Evolutionary conservation across 2,329 filamentous ascomycete species (phyloP).

Genomic region (Aspergillus sp.): DNA sequence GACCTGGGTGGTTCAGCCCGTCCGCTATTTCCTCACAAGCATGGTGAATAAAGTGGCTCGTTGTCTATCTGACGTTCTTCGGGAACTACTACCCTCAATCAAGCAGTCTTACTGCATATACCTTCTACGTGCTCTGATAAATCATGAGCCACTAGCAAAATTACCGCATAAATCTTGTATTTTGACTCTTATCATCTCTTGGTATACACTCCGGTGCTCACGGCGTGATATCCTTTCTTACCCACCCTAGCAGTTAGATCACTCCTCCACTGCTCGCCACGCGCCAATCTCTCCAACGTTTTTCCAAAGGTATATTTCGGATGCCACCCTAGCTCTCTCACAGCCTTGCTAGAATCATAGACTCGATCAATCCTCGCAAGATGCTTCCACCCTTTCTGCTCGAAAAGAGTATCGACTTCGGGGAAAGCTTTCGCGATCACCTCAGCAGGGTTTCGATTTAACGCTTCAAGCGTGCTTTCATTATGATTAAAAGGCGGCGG

Average conservation of each 20-base stretch:
- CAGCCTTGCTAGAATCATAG: conserved; percentile 15
- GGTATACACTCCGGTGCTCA: not conserved
- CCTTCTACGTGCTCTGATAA: not conserved
- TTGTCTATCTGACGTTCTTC: not conserved
- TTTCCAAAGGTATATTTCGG: conserved; percentile 11
- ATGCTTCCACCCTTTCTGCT: conserved; percentile 13
- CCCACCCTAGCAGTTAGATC: not conserved
- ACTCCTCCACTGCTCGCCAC: not conserved
- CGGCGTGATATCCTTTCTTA: not conserved
- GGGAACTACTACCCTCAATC: not conserved
- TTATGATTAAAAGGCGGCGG: not conserved
- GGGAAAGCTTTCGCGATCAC: not conserved
- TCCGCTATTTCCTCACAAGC: not conserved
- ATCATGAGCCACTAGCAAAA: not conserved
- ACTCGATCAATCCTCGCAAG: conserved; percentile 14
- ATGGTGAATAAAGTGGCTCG: not conserved
- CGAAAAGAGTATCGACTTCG: conserved; percentile 7
- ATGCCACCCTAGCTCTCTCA: conserved; percentile 10
- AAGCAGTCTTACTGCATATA: not conserved
- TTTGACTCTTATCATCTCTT: not conserved
- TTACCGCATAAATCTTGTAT: not conserved
- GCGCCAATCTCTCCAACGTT: not conserved
- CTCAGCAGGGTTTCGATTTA: not conserved
- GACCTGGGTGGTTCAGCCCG: not conserved
- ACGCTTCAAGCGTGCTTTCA: not conserved